Base-by-base conservation (phyloP, 2,329 filamentous ascomycete species). In the Zymoseptoria pseudotritici region DNA sequence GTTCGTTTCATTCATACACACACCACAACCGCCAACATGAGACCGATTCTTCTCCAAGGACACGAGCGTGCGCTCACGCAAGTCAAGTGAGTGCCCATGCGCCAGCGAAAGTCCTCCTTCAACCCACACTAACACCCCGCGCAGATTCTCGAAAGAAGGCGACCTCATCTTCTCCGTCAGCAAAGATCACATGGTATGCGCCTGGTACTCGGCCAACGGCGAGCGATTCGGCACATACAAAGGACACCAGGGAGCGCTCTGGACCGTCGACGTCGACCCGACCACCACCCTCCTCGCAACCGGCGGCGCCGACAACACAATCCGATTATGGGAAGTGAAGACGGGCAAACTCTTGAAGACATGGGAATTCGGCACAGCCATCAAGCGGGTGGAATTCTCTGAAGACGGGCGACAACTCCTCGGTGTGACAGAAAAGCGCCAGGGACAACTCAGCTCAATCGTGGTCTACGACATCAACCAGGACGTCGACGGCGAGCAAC, bases 301-400 rank as follows among this genome's bases (percentile, higher is more conserved):
- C 63, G 94, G 94, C 71, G 94, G 92, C 70, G 94, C 94, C 77
- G 94, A 99, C 81, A 97, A 97, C 83, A 97, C 93, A 52, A 93
- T 99, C 78, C 87, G 92, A 73, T 83, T 99, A 72, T 99, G 94
- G 94, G 91, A 99, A 75, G 84, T 97, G 75, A 89, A 91, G 83
- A 89, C 89, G 17, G 94, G 94, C 74, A 90, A 90, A 75, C 88
- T 90, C 75, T 84, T 99, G 72, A 97, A 97, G 86, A 90, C 89
- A 59, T 99, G 94, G 94, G 92, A 99, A 69, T 97, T 97, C 79
- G 87, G 89, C 62, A 97, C 94, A 52, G 91, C 92, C 66, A 91
- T 99, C 77, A 97, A 99, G 86, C 86, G 94, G 71, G 92, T 96
- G 76, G 93, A 97, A 79, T 99, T 99, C 82, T 92, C 87, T 74